Evolutionary conservation across 2,329 filamentous ascomycete genomes (phyloP).

Genomic region (Aspergillus pseudoterreus): DNA sequence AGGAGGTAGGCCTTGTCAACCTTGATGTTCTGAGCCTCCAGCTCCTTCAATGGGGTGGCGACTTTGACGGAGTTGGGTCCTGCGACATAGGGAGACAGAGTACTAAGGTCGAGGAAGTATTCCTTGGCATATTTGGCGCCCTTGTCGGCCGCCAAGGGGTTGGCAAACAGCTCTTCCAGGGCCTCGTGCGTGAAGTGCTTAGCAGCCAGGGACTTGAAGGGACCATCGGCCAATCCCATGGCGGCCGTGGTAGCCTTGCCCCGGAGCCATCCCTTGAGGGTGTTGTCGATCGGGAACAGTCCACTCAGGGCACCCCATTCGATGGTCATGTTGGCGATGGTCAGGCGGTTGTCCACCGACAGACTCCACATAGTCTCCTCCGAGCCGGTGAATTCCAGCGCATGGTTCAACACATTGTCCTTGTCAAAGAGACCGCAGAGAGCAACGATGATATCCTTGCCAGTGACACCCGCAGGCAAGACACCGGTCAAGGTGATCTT

Average conservation of each 20-base stretch:
- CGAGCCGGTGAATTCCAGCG: conserved; percentile 80
- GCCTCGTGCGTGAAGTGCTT: conserved; percentile 67
- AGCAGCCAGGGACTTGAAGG: conserved; percentile 46
- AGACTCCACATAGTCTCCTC: conserved; percentile 72
- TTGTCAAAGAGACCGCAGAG: conserved; percentile 82
- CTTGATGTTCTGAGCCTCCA: conserved; percentile 70
- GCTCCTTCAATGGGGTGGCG: conserved; percentile 69
- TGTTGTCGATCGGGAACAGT: conserved; percentile 75
- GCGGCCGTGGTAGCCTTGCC: conserved; percentile 22
- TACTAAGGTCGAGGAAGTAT: conserved; percentile 76
- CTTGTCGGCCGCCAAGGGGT: conserved; percentile 66
- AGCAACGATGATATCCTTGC: conserved; percentile 91
- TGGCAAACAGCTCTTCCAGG: conserved; percentile 68
- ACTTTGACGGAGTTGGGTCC: conserved; percentile 92
- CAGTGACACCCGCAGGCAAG: conserved; percentile 75
- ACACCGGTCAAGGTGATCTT: conserved; percentile 73
- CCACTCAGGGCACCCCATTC: conserved; percentile 74
- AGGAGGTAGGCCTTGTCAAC: conserved; percentile 84
- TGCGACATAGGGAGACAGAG: conserved; percentile 76
- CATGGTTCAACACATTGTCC: conserved; percentile 86
- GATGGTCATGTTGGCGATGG: conserved; percentile 71
- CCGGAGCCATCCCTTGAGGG: conserved; percentile 69
- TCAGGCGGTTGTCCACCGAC: conserved; percentile 67
- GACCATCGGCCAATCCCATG: conserved; percentile 29
- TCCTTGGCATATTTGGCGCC: conserved; percentile 79